Evolutionary conservation across 371 early-diverging fungal species (phyloP).

Genomic region (Zychaea mexicana): DNA sequence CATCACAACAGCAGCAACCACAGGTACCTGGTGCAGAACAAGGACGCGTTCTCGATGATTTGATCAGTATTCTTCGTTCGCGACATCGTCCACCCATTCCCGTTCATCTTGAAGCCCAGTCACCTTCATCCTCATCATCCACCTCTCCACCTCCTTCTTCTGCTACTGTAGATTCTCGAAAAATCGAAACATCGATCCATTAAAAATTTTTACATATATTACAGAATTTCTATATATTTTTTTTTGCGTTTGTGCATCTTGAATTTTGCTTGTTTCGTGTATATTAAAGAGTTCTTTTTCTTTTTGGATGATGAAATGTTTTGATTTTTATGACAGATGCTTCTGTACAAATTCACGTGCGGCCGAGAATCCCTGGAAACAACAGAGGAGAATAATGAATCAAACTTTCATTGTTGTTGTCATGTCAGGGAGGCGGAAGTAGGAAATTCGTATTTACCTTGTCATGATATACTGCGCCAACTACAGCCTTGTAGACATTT

Average conservation of each 20-base stretch:
- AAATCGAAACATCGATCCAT: conserved; percentile 5
- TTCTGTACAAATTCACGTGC: conserved; percentile 27
- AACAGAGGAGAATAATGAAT: neutral
- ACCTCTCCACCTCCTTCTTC: conserved; percentile 2
- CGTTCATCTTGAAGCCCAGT: conserved; percentile 3
- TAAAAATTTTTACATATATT: neutral
- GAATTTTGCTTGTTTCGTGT: neutral
- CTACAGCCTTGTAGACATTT: conserved; percentile 45
- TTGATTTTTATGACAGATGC: conserved; percentile 18
- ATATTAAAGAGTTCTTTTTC: conserved; percentile 4
- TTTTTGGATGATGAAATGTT: neutral
- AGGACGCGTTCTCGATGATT: conserved; percentile 21
- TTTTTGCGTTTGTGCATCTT: neutral
- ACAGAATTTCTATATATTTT: neutral
- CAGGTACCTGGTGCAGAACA: conserved; percentile 8
- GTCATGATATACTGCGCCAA: conserved; percentile 56
- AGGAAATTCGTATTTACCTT: conserved; percentile 22
- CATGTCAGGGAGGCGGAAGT: neutral
- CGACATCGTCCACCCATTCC: conserved; percentile 24
- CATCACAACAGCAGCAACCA: neutral
- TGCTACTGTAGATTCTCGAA: neutral
- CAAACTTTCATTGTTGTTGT: neutral
- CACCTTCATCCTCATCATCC: conserved; percentile 5
- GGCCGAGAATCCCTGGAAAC: conserved; percentile 14
- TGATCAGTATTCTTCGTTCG: conserved; percentile 16